Evolutionary conservation across 192 early-diverging fungal genomes (phyloP).

Genomic region (Entomortierella lignicola): DNA sequence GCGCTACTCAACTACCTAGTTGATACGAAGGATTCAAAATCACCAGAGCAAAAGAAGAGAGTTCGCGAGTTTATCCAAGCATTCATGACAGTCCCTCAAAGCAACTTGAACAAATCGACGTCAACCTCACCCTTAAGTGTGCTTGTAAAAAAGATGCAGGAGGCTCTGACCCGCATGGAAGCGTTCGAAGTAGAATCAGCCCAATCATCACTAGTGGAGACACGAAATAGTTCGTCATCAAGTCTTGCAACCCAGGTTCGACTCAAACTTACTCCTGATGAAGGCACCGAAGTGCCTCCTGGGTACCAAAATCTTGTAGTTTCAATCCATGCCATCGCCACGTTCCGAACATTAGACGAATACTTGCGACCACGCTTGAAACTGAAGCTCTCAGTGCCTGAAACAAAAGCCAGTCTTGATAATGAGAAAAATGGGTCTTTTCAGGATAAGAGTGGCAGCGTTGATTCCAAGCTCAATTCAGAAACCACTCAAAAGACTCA

Average conservation of each 20-base stretch:
- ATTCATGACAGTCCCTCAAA: slow-evolving; percentile 25
- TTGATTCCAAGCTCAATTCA: not conserved
- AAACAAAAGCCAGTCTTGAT: slow-evolving; percentile 6
- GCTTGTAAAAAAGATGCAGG: slow-evolving; percentile 77
- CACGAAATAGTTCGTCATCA: slow-evolving; percentile 58
- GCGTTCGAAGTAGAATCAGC: slow-evolving; percentile 69
- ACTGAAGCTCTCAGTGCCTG: slow-evolving; percentile 13
- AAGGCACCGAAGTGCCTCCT: slow-evolving; percentile 58
- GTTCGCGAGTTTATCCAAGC: slow-evolving; percentile 47
- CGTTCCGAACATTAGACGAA: slow-evolving; percentile 83
- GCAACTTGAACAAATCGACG: slow-evolving; percentile 24
- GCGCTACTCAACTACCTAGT: slow-evolving; percentile 66
- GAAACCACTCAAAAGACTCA: slow-evolving; percentile 6
- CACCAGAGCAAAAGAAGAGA: slow-evolving; percentile 38
- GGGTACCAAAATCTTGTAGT: slow-evolving; percentile 69
- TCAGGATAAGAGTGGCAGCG: not conserved
- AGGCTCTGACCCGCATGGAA: slow-evolving; percentile 76
- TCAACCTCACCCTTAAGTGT: slow-evolving; percentile 48
- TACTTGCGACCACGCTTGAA: slow-evolving; percentile 77
- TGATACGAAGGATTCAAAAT: not conserved
- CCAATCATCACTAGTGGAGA: slow-evolving; percentile 37
- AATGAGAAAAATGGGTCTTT: not conserved
- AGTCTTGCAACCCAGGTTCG: slow-evolving; percentile 85
- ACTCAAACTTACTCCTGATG: slow-evolving; percentile 67
- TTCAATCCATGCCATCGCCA: slow-evolving; percentile 88